phyloP scores from a whole-genome alignment of 2,329 filamentous ascomycete genomes.

The Trichoderma gracile region DNA sequence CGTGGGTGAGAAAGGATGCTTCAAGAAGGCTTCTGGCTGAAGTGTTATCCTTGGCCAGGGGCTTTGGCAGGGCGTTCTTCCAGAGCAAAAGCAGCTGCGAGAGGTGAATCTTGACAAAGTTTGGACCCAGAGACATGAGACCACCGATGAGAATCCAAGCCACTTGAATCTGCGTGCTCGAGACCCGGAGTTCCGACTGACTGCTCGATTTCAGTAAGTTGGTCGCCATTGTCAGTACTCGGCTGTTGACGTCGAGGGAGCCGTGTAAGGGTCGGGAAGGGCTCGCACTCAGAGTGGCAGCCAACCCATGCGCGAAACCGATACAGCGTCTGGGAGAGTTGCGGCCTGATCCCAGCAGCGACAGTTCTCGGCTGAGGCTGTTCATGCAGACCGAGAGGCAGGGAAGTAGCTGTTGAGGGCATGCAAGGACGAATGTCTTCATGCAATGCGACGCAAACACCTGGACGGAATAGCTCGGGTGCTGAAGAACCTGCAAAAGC shows the following conservation, averaged over 20 bases:
- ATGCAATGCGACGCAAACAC: conserved; percentile 84
- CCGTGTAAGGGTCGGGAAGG: conserved; percentile 87
- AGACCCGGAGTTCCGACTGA: conserved; percentile 84
- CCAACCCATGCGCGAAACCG: conserved; percentile 88
- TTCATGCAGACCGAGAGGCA: conserved; percentile 97
- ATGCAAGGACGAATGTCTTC: conserved; percentile 83
- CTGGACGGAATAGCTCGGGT: conserved; percentile 95
- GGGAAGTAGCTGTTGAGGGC: conserved; percentile 86
- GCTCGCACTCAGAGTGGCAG: conserved; percentile 87
- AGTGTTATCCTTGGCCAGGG: conserved; percentile 88
- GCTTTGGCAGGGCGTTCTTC: conserved; percentile 96
- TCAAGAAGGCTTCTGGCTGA: conserved; percentile 81
- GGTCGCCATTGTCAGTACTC: conserved; percentile 87
- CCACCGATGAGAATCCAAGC: conserved; percentile 97
- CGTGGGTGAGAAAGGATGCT: conserved; percentile 89
- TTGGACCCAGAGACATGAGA: conserved; percentile 92
- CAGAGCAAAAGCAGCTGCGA: conserved; percentile 90
- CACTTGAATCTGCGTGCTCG: conserved; percentile 93
- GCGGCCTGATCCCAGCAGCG: conserved; percentile 70
- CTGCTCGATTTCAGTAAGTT: conserved; percentile 89
- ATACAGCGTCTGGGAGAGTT: conserved; percentile 82
- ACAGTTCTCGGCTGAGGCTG: conserved; percentile 83
- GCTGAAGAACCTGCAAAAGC: conserved; percentile 84
- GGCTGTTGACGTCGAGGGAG: conserved; percentile 91
- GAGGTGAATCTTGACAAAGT: conserved; percentile 98